phyloP scores from a whole-genome alignment of 2,329 filamentous ascomycete species.

The Colletotrichum sp. region DNA sequence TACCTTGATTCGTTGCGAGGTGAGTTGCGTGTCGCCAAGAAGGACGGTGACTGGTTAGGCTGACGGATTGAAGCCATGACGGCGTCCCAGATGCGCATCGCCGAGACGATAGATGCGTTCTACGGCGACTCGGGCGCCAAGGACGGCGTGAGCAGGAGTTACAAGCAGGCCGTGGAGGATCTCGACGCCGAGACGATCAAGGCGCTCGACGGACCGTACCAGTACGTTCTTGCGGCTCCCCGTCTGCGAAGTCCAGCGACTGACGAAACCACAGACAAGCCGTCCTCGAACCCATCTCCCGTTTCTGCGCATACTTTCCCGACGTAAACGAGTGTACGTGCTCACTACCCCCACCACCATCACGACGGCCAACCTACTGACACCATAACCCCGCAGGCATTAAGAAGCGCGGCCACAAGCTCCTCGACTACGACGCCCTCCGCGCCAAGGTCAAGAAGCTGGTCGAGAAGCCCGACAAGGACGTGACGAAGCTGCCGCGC shows the following conservation, averaged over 20 bases:
- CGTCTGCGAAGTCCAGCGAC: background rate
- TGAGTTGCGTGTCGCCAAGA: conserved; percentile 35
- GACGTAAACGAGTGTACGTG: conserved; percentile 93
- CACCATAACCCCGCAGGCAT: conserved; percentile 64
- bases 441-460: conserved; percentile 96
- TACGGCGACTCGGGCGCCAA: conserved; percentile 95
- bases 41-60: background rate
- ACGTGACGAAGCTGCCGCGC: conserved; percentile 92
- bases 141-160: conserved; percentile 94
- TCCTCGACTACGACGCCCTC: conserved; percentile 96
- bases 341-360: background rate
- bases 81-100: conserved; percentile 98
- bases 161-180: conserved; percentile 98
- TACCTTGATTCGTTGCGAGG: conserved; percentile 95
- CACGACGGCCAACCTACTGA: background rate
- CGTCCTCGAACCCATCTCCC: conserved; percentile 91
- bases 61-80: conserved; percentile 77
- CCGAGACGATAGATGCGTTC: conserved; percentile 98
- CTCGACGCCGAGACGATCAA: conserved; percentile 98
- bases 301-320: conserved; percentile 98
- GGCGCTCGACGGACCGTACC: conserved; percentile 93
- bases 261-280: conserved; percentile 66
- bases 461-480: conserved; percentile 98
- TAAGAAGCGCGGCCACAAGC: conserved; percentile 98
- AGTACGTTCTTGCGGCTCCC: conserved; percentile 44